Conservation (phyloP, 2,329 filamentous ascomycete genomes). For the Colletotrichum plurivorum region DNA sequence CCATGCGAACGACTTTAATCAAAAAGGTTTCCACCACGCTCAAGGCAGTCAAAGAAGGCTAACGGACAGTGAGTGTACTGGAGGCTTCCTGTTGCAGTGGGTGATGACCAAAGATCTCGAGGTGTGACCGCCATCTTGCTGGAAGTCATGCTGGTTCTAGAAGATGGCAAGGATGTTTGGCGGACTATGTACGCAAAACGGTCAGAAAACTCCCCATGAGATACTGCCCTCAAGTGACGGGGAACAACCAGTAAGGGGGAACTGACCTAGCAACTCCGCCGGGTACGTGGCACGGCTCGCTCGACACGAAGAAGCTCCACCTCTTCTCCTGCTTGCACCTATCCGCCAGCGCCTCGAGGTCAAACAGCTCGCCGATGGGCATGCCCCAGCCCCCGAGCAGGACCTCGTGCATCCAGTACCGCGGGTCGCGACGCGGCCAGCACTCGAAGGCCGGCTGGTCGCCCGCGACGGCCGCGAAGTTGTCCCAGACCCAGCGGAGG, state of each 20-base stretch:
- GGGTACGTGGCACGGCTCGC: slow-evolving; percentile 53
- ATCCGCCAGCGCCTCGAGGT: slow-evolving; percentile 53
- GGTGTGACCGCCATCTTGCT: not conserved
- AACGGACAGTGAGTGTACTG: not conserved
- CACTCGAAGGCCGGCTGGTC: slow-evolving; percentile 69
- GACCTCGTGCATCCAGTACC: slow-evolving; percentile 57
- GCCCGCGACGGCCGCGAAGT: slow-evolving; percentile 70
- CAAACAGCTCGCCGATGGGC: slow-evolving; percentile 59
- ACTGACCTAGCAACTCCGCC: slow-evolving; percentile 44
- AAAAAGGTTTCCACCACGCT: slow-evolving; percentile 5
- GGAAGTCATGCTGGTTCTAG: slow-evolving; percentile 31
- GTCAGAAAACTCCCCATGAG: not conserved
- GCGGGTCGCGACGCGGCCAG: slow-evolving; percentile 54
- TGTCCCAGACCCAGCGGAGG: slow-evolving; percentile 71
- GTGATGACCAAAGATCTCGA: too few relatives aligned
- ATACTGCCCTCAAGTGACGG: not conserved
- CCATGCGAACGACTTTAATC: slow-evolving; percentile 19
- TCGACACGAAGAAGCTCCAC: slow-evolving; percentile 57
- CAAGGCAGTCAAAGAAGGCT: not conserved
- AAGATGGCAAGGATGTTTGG: slow-evolving; percentile 55
- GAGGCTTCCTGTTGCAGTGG: too few relatives aligned
- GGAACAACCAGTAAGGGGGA: not conserved
- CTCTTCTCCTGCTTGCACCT: slow-evolving; percentile 51
- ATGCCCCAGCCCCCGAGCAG: slow-evolving; percentile 58
- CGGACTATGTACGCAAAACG: slow-evolving; percentile 42